phyloP scores from a whole-genome alignment of 176 grass and related monocot genomes.

The Melocanna baccifera region DNA sequence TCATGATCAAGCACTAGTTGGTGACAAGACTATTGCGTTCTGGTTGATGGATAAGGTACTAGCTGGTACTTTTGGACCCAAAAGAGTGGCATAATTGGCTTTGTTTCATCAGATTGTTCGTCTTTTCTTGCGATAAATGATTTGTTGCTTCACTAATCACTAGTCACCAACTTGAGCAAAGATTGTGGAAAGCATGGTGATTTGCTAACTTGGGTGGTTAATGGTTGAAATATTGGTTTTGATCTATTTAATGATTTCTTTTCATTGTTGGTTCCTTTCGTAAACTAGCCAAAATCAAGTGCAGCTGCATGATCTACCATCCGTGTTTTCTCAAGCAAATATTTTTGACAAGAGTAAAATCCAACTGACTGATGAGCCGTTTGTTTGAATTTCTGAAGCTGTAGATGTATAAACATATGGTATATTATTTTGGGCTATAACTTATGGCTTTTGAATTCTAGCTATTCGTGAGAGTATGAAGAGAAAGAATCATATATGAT shows the following conservation, averaged over 20 bases:
- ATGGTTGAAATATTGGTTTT: neutral
- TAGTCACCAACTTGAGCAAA: neutral
- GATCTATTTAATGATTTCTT: neutral
- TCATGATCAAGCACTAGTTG: constrained; percentile 95
- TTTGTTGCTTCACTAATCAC: neutral
- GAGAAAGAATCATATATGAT: too few species aligned
- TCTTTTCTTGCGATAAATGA: constrained; percentile 13
- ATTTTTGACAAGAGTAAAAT: neutral
- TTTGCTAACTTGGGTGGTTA: constrained; percentile 16
- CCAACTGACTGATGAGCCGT: neutral
- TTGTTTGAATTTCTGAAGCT: neutral
- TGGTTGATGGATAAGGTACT: constrained; percentile 82
- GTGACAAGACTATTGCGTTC: constrained; percentile 97
- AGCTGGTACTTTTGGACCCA: constrained; percentile 5
- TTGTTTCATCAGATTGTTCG: constrained; percentile 11
- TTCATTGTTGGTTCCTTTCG: neutral
- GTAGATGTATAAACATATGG: neutral
- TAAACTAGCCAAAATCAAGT: neutral
- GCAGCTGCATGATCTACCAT: neutral
- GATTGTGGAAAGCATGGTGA: neutral
- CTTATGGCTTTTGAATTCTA: too few species aligned
- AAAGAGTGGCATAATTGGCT: constrained; percentile 4
- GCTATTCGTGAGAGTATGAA: too few species aligned
- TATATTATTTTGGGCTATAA: too few species aligned
- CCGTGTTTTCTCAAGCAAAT: neutral